Conservation (phyloP, 78 protist species). For the Polysphondylium violaceum region DNA sequence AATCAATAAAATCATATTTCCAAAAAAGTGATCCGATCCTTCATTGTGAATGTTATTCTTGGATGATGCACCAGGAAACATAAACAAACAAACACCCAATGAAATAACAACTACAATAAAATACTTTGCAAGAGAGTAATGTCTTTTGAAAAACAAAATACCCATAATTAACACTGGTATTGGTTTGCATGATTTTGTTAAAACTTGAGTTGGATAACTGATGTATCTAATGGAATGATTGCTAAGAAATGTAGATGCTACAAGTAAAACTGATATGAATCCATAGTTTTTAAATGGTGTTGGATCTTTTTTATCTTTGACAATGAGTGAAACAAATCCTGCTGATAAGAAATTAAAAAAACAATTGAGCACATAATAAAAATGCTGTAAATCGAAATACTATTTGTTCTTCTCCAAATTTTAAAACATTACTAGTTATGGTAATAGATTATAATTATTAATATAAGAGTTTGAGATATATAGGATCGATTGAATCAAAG, state of each 20-base stretch:
- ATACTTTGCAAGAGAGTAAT: constrained; percentile 19
- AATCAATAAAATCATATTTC: constrained; percentile 26
- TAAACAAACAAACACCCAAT: constrained; percentile 56
- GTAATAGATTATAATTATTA: not conserved
- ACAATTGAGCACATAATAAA: constrained; percentile 34
- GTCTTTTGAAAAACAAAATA: constrained; percentile 21
- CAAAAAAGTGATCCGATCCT: constrained; percentile 23
- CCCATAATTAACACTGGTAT: constrained; percentile 74
- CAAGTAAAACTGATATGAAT: constrained; percentile 20
- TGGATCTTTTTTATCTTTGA: constrained; percentile 7
- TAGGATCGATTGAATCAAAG: not conserved
- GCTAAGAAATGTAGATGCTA: constrained; percentile 43
- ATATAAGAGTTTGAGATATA: not conserved
- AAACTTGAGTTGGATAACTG: constrained; percentile 68
- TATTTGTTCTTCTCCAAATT: constrained; percentile 16
- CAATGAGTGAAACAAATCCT: not conserved
- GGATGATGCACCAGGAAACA: constrained; percentile 14
- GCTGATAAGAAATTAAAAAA: constrained; percentile 56
- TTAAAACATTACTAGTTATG: not conserved
- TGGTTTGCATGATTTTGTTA: constrained; percentile 80
- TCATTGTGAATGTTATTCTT: constrained; percentile 11
- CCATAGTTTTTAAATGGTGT: constrained; percentile 53
- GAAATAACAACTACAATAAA: constrained; percentile 39
- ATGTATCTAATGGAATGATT: constrained; percentile 57
- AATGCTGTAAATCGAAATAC: constrained; percentile 57